Conservation (phyloP, 2,329 filamentous ascomycete species). For the Colletotrichum somersetense region DNA sequence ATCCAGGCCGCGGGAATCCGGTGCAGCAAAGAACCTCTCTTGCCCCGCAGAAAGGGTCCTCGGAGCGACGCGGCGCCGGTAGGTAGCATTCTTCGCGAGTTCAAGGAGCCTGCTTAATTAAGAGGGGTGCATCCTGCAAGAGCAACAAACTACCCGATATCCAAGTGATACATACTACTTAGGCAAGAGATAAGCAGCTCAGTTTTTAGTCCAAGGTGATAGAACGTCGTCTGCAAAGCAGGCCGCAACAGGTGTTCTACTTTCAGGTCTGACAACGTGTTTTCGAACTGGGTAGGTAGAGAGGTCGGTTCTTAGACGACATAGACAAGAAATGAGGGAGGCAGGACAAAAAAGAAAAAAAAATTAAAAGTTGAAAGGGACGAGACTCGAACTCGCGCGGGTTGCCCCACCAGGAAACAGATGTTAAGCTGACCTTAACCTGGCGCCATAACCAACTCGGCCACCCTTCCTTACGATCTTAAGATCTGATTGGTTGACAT, state of each 20-base stretch:
- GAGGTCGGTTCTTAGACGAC: fast-evolving
- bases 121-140: neutral
- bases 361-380: neutral
- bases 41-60: neutral
- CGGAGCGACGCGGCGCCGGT: neutral
- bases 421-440: slow-evolving; percentile 10
- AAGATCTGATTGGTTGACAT: neutral
- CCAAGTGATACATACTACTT: neutral
- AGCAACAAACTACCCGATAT: neutral
- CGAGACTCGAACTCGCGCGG: slow-evolving; percentile 10
- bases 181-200: too few species aligned
- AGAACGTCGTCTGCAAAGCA: neutral
- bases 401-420: slow-evolving; percentile 9
- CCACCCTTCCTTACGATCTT: neutral
- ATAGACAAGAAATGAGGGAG: neutral
- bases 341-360: neutral
- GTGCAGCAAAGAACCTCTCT: neutral
- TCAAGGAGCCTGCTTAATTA: neutral
- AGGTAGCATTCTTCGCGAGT: neutral
- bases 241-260: too few species aligned
- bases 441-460: slow-evolving; percentile 11
- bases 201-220: neutral
- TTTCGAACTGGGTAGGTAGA: neutral
- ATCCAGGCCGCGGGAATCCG: neutral
- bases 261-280: neutral